A percentile compares a stretch with the other conserved stretches of the same genome.
These are phyloP conservation scores for Claviceps spartinae DNA, from an alignment of 2,329 filamentous ascomycete genomes.

Conservation along the genomic window DNA sequence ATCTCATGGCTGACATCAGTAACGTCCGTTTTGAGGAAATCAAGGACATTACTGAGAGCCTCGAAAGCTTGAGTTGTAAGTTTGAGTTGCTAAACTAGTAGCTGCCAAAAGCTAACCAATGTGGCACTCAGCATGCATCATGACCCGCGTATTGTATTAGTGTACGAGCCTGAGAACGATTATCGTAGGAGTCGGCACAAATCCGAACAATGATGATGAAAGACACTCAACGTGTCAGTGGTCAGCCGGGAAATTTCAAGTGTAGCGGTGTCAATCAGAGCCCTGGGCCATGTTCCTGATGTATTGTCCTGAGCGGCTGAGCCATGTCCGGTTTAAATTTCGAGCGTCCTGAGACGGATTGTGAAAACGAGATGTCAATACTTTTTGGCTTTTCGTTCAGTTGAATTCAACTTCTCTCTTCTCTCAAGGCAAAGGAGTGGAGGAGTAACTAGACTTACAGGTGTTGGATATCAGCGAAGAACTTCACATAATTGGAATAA, in stretches of 20 bases:
- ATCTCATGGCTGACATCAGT: constrained; percentile 96
- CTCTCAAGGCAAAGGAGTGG: no score
- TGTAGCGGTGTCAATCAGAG: no score
- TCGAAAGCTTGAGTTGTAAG: constrained; percentile 72
- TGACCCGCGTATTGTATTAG: constrained; percentile 35
- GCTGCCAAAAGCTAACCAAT: neutral
- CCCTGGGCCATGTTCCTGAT: no score
- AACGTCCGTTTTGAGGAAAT: constrained; percentile 69
- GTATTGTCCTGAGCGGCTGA: neutral
- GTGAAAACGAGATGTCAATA: neutral
- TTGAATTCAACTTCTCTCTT: constrained; percentile 3
- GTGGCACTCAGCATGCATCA: constrained; percentile 22
- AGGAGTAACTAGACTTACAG: no score
- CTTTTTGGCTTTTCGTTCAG: neutral
- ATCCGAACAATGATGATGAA: no score
- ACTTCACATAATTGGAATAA: no score
- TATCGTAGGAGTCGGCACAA: neutral
- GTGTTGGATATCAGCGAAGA: no score
- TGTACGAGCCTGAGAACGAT: neutral
- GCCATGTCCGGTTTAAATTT: neutral
- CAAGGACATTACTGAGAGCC: constrained; percentile 68
- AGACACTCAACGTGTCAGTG: constrained; percentile 3
- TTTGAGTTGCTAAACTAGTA: neutral
- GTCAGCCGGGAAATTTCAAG: neutral
- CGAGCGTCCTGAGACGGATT: neutral